These are phyloP conservation scores for Cicer arietinum DNA, from an alignment of 306 rosid genomes.

Conservation along the genomic window DNA sequence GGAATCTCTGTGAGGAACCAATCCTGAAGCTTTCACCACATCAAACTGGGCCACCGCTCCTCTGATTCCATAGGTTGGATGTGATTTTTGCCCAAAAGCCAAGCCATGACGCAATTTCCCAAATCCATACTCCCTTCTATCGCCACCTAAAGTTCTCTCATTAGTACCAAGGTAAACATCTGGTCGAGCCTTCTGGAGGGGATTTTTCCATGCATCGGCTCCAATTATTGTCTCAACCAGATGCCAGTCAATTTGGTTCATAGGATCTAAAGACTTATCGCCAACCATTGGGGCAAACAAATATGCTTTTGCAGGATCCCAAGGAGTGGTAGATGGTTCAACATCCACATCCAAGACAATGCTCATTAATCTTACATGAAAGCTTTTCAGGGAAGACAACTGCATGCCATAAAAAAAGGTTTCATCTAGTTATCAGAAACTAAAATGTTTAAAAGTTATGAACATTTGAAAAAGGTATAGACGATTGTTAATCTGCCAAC, in stretches of 20 bases:
- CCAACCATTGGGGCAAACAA: slow-evolving; percentile 91
- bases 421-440: slow-evolving; percentile 46
- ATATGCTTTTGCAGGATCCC: slow-evolving; percentile 99
- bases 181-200: slow-evolving; percentile 99
- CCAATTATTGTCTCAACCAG: slow-evolving; percentile 79
- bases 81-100: slow-evolving; percentile 92
- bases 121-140: slow-evolving; percentile 96
- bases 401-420: slow-evolving; percentile 52
- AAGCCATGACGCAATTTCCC: slow-evolving; percentile 95
- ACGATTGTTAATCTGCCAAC: slow-evolving; percentile 47
- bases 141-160: slow-evolving; percentile 98
- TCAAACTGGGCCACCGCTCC: slow-evolving; percentile 99
- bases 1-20: slow-evolving; percentile 74
- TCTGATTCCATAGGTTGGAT: slow-evolving; percentile 98
- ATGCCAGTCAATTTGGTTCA: slow-evolving; percentile 89
- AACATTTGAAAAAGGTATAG: slow-evolving; percentile 30
- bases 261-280: slow-evolving; percentile 78
- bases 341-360: slow-evolving; percentile 99
- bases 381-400: slow-evolving; percentile 92
- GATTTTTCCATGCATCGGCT: slow-evolving; percentile 89
- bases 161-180: slow-evolving; percentile 99
- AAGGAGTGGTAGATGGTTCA: slow-evolving; percentile 98
- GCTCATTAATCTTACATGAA: slow-evolving; percentile 98
- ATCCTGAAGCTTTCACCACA: slow-evolving; percentile 94
- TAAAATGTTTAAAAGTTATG: slow-evolving; percentile 32